A percentile compares a stretch with the other conserved stretches of the same genome.
Conservation (phyloP, 352 stramenopile species). For the Pythium sukuiense region DNA sequence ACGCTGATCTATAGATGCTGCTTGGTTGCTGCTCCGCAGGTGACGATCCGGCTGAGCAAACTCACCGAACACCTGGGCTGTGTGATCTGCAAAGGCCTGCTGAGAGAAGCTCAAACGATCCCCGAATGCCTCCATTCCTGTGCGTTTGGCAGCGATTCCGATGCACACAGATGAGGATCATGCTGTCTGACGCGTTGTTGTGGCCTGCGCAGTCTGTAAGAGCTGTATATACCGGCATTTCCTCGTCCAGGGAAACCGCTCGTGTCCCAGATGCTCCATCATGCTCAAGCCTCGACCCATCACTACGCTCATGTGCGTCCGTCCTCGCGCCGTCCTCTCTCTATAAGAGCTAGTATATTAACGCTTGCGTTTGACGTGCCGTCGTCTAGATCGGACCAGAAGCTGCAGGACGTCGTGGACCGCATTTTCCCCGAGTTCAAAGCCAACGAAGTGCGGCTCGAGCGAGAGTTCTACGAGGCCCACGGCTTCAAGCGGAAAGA, state of each 20-base stretch:
- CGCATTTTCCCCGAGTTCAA: conserved; percentile 71
- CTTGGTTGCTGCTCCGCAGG: conserved; percentile 32
- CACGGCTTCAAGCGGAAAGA: conserved; percentile 57
- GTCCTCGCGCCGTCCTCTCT: too few relatives aligned
- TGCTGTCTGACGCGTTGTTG: background rate
- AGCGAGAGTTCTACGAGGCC: conserved; percentile 62
- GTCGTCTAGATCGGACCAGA: conserved; percentile 58
- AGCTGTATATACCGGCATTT: conserved; percentile 85
- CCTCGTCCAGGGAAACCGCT: conserved; percentile 50
- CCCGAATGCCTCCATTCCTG: conserved; percentile 83
- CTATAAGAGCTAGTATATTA: background rate
- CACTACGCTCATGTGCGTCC: conserved; percentile 62
- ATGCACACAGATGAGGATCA: background rate
- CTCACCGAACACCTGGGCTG: conserved; percentile 72
- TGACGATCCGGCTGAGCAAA: conserved; percentile 47
- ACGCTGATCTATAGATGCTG: background rate
- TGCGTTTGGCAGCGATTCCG: conserved; percentile 21
- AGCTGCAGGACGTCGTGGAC: conserved; percentile 74
- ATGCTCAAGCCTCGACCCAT: conserved; percentile 54
- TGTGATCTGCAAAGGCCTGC: conserved; percentile 59
- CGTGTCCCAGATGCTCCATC: conserved; percentile 65
- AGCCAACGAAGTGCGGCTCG: conserved; percentile 42
- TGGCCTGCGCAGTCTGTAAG: conserved; percentile 66
- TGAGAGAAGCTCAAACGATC: conserved; percentile 80
- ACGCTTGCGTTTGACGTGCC: background rate